Percentiles rank a stretch among this genome's conserved stretches.
Evolutionary conservation across 208 protist species (phyloP).

Genomic region (Trypanosoma platydactyli): DNA sequence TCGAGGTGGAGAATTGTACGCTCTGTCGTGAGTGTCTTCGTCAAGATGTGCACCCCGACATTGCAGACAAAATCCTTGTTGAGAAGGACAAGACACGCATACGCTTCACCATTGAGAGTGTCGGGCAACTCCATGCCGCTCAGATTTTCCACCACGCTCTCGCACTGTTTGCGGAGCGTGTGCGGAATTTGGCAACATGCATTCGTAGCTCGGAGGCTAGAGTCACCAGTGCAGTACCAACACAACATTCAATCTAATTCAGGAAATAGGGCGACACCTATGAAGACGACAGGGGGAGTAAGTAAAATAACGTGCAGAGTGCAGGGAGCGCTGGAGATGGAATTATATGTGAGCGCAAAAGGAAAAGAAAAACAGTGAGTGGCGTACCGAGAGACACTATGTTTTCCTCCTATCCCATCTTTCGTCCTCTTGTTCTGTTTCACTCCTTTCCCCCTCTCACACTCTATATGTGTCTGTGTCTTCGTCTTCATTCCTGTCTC

Average conservation of each 20-base stretch:
- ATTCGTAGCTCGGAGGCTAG: conserved; percentile 78
- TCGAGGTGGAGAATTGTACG: conserved; percentile 92
- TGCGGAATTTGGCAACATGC: conserved; percentile 56
- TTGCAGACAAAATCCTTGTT: conserved; percentile 57
- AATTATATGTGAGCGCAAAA: too few species aligned
- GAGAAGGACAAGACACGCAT: conserved; percentile 87
- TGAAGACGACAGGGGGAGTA: neutral
- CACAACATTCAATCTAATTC: neutral
- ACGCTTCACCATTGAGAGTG: conserved; percentile 88
- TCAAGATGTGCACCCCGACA: conserved; percentile 49
- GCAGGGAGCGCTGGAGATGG: too few species aligned
- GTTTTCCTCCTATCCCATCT: neutral
- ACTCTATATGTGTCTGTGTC: neutral
- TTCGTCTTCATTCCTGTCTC: neutral
- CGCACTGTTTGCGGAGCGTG: conserved; percentile 74
- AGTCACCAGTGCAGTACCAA: conserved; percentile 23
- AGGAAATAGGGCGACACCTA: conserved; percentile 7
- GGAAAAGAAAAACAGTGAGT: too few species aligned
- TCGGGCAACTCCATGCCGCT: conserved; percentile 73
- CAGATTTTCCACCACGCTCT: conserved; percentile 78
- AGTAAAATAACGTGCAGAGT: neutral
- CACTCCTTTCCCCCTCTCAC: too few species aligned
- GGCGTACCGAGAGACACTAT: too few species aligned
- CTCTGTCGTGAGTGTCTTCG: conserved; percentile 98
- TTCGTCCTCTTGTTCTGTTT: too few species aligned